A percentile compares a stretch with the other conserved stretches of the same genome.
These are phyloP conservation scores for Adansonia digitata DNA, from an alignment of 345 rosid genomes.

Conservation along the genomic window DNA sequence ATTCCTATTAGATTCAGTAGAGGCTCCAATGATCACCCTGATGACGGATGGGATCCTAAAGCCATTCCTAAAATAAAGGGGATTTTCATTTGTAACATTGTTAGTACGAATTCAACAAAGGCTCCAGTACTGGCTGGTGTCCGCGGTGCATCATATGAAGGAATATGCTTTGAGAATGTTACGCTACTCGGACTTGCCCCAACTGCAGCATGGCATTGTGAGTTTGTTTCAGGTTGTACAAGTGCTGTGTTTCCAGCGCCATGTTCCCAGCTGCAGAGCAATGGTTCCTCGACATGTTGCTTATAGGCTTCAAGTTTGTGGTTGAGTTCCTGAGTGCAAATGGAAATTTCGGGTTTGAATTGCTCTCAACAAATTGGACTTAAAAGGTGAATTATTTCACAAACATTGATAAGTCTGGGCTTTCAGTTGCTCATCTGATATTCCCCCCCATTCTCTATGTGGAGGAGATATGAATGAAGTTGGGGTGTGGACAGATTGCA, in stretches of 20 bases:
- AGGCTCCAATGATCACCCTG: conserved; percentile 92
- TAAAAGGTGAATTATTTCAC: background rate
- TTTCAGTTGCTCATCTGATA: background rate
- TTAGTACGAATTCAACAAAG: conserved; percentile 68
- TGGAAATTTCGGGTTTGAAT: background rate
- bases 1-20: conserved; percentile 82
- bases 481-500: background rate
- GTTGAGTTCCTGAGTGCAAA: background rate
- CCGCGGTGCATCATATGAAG: conserved; percentile 54
- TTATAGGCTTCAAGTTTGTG: conserved; percentile 17
- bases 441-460: too few species aligned
- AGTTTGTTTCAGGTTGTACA: conserved; percentile 66
- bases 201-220: conserved; percentile 66
- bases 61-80: conserved; percentile 77
- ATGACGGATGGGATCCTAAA: conserved; percentile 73
- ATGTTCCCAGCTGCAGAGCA: conserved; percentile 59
- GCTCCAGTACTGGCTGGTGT: conserved; percentile 74
- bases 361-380: background rate
- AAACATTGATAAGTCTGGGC: background rate
- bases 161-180: conserved; percentile 72
- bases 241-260: conserved; percentile 54
- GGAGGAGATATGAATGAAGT: too few species aligned
- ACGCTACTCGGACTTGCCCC: conserved; percentile 48
- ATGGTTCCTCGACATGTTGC: conserved; percentile 41
- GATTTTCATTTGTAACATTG: conserved; percentile 50